Percentiles rank a stretch among this genome's conserved stretches.
Evolutionary conservation across 2,329 filamentous ascomycete genomes (phyloP).

Genomic region (Fusarium nematophilum): DNA sequence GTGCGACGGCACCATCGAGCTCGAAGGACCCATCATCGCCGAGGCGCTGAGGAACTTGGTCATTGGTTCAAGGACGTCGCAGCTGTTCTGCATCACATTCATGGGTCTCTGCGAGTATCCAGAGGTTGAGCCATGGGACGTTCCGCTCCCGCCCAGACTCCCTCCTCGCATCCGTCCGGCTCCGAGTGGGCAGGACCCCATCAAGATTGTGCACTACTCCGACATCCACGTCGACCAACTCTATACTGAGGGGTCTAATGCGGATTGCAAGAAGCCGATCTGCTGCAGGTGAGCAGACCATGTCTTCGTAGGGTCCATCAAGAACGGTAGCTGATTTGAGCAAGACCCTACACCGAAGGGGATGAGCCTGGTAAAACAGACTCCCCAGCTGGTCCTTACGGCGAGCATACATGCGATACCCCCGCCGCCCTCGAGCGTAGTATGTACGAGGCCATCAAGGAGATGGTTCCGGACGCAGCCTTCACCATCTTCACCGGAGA

Average conservation of each 20-base stretch:
- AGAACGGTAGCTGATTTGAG: neutral
- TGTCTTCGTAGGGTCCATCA: no score
- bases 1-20: conserved; percentile 62
- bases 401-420: conserved; percentile 64
- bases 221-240: conserved; percentile 69
- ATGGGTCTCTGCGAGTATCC: conserved; percentile 66
- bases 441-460: conserved; percentile 64
- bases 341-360: conserved; percentile 56
- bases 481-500: conserved; percentile 72
- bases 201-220: conserved; percentile 69
- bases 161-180: conserved; percentile 50
- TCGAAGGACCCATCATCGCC: conserved; percentile 65
- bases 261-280: conserved; percentile 68
- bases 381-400: conserved; percentile 63
- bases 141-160: conserved; percentile 58
- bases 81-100: conserved; percentile 63
- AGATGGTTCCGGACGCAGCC: conserved; percentile 57
- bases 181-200: conserved; percentile 57
- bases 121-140: conserved; percentile 53
- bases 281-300: conserved; percentile 61
- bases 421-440: conserved; percentile 64
- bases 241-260: conserved; percentile 64
- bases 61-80: conserved; percentile 61
- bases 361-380: conserved; percentile 61
- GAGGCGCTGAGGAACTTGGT: conserved; percentile 59